Base-by-base conservation (phyloP, 306 rosid genomes). In the Luffa acutangula region DNA sequence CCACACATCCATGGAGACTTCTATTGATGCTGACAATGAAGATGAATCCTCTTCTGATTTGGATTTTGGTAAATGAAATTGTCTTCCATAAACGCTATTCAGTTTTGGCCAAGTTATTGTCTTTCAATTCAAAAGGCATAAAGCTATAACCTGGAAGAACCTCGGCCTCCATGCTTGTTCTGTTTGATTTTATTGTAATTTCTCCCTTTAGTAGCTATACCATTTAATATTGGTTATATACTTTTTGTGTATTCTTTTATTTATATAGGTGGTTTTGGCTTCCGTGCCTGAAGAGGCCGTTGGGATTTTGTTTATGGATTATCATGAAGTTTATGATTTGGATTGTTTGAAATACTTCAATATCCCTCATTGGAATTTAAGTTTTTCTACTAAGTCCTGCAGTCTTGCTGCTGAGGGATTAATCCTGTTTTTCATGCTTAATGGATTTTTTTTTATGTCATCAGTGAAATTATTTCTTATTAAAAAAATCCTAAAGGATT, bases 31-130 rank as follows among this genome's bases (percentile, higher is more conserved):
- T 80, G 85, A 86, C 53, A 63, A 62, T 67, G 96, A 87, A 80
- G 97, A 90, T 80, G 93, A 90, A 63, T 87, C 92, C 0, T 91
- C 97, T 9, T 92, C 97, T 4, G 99, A 93, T 83, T 79, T 86
- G 83, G 97, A 91, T 83, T 89, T 95, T 18, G 94, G 99, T 95
- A 83, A 84, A 87, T 82, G 42, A 25, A 58, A 2, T 57, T 33
- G 48, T 78, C 33, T 13, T 62, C 21, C 31, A 63, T 49, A 34
- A 71, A 10, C 54, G 17, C 5, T 15, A 42, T 73, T 45, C 25
- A 20, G 59, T 58, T 64, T 45, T 70, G 76, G 54, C 54, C 56
- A 45, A 43, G 37, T 20, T 70, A 46, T 11, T 13, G 46, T 71
- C n/a, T 42, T 48, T 72, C 77, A 72, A 6, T 25, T 53, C 20